Conservation (phyloP, 257 asterid genomes). For the Salvia splendens region DNA sequence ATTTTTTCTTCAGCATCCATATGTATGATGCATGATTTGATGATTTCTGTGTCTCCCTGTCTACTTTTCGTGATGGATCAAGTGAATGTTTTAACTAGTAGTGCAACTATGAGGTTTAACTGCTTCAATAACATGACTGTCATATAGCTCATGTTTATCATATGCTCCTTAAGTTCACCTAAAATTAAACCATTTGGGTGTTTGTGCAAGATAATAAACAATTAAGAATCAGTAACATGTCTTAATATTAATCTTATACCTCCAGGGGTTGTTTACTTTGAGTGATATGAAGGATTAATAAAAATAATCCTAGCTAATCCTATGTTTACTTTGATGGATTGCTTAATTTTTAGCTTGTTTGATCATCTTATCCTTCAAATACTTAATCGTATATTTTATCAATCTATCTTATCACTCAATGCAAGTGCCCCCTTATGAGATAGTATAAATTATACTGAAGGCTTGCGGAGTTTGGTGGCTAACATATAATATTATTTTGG, state of each 20-base stretch:
- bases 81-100: neutral
- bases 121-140: neutral
- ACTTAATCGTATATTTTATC: too few relatives aligned
- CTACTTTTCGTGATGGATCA: slow-evolving; percentile 8
- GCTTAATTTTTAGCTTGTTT: too few relatives aligned
- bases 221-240: slow-evolving; percentile 1
- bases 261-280: neutral
- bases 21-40: slow-evolving; percentile 8
- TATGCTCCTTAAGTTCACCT: neutral
- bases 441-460: neutral
- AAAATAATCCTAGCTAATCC: too few relatives aligned
- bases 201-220: neutral
- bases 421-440: too few relatives aligned
- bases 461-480: slow-evolving; percentile 4
- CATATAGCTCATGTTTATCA: neutral
- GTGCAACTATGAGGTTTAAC: slow-evolving; percentile 14
- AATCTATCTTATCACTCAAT: too few relatives aligned
- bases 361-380: too few relatives aligned
- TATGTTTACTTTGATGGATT: too few relatives aligned
- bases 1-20: slow-evolving; percentile 20
- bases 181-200: slow-evolving; percentile 1
- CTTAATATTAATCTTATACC: slow-evolving; percentile 4
- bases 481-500: slow-evolving; percentile 3
- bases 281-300: too few relatives aligned
- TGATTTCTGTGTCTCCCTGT: slow-evolving; percentile 10